phyloP scores from a whole-genome alignment of 139 green algal genomes.

The Chlorella sp. region DNA sequence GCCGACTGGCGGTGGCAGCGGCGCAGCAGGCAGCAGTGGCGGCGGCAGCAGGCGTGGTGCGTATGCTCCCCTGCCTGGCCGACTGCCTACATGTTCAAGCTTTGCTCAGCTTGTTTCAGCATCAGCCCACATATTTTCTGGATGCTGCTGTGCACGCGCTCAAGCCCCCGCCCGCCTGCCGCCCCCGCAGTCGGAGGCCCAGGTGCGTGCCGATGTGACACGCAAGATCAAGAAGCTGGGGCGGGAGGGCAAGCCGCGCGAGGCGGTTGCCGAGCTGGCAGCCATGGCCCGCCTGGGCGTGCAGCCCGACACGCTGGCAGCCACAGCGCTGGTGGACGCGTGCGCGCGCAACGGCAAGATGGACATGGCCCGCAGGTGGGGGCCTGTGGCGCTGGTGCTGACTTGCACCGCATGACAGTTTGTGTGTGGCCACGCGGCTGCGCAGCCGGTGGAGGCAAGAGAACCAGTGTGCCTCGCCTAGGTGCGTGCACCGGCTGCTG shows the following conservation, averaged over 20 bases:
- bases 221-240: slow-evolving; percentile 64
- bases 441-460: too few relatives aligned
- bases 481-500: too few relatives aligned
- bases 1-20: neutral
- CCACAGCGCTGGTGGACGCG: slow-evolving; percentile 81
- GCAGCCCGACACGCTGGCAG: slow-evolving; percentile 81
- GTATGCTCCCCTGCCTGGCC: neutral
- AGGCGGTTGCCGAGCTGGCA: slow-evolving; percentile 73
- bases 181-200: slow-evolving; percentile 2
- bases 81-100: neutral
- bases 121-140: too few relatives aligned
- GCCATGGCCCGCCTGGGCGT: slow-evolving; percentile 72
- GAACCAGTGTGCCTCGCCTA: too few relatives aligned
- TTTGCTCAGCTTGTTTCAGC: neutral
- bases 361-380: slow-evolving; percentile 63
- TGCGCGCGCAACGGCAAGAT: slow-evolving; percentile 73
- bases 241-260: slow-evolving; percentile 43
- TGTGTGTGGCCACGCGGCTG: too few relatives aligned
- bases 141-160: neutral
- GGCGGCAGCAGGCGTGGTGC: neutral
- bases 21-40: neutral
- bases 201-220: slow-evolving; percentile 49
- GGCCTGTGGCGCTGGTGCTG: neutral
- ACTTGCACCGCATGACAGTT: slow-evolving; percentile 82
- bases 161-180: neutral